Base-by-base conservation (phyloP, 2,329 filamentous ascomycete species). In the Pseudohalonectria lignicola region DNA sequence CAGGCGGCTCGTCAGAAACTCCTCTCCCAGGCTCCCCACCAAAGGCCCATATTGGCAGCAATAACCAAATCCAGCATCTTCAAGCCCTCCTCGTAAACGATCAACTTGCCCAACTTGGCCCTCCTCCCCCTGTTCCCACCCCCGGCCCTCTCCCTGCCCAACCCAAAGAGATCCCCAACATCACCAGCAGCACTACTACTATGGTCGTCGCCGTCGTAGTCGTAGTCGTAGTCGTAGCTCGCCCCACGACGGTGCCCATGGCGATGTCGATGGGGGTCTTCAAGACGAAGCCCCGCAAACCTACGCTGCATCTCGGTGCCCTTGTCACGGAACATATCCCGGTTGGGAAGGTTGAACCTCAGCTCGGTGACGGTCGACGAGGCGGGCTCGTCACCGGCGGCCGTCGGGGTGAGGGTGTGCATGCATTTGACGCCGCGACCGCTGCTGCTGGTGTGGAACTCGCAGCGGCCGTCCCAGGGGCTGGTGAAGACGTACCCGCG, bases 11-110 rank as follows among this genome's bases (percentile, higher is more conserved):
- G 13, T 45, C 40, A 54, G 23, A 56, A 62, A 52, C 60, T 67
- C 50, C 63, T 69, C 49, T 86, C 82, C 74, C 87, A 95, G 4
- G 84, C 78, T 49, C 79, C 79, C 88, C 90, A 96, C 86, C 88
- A 98, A 13, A 96, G 65, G 1, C 84, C 86, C 61, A 98, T 75
- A 53, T 94, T 95, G 10, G 87, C 83, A 4, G 90, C 86, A 16
- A 98, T 86, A 1, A 94, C 67, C 41, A 98, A 59, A 65, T 98
- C 92, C 50, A 96, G 60, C 90, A 98, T 96, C 65, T 94, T 94
- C 46, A 94, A 62, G 0, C 92, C 92, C 51, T 94, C 88, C 40
- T 90, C 79, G 49, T 87, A 76, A 28, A 98, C 72, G 37, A 96
- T 86, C 37, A 98, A 64, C 60, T 96, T 98, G 1, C 90, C 92